Evolutionary conservation across 208 protist species (phyloP), one percentile per base, ranked within the genome.

Genomic region (Acanthamoeba rhysodes): DNA sequence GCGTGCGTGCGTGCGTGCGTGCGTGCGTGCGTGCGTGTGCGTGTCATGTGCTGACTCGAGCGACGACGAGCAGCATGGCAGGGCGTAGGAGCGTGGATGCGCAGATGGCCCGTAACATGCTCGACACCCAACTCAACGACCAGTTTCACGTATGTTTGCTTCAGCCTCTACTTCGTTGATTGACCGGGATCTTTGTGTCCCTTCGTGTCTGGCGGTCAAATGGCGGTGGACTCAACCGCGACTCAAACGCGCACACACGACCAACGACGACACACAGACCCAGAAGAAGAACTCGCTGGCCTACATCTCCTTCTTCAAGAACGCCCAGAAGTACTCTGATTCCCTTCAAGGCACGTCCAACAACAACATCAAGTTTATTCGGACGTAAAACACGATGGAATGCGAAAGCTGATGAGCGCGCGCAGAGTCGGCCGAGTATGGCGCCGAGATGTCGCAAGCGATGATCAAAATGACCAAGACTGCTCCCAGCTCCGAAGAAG

Each of bases 241-340:
- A 41, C 37, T 41, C 37, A 41, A 41, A 41, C n/a, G n/a, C 37
- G 37, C 37, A 41, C 37, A 41, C 37, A 41, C 37, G 37, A 4
- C 37, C 37, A 41, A 41, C 37, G 37, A 41, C 37, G 37, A 41
- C 37, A 41, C n/a, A 20, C 66, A 82, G 74, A 48, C 12, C 0
- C 74, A 50, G 37, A 82, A 82, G 10, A 82, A 82, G 74, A 82
- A 82, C 74, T 82, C 74, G 1, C 24, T 82, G 12, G 74, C 74
- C 41, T 82, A 55, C 74, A 48, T 82, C 37, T 82, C 74, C 29
- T 82, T 82, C 74, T 82, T 82, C 74, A 82, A 82, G 27, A 82
- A 27, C 41, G 74, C 74, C 37, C 29, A 82, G 16, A 82, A 82
- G 34, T 82, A 82, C 74, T 82, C 74, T 2, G 74, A 82, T 10